Evolutionary conservation across 257 asterid genomes (phyloP).

Genomic region (Lantana camara): DNA sequence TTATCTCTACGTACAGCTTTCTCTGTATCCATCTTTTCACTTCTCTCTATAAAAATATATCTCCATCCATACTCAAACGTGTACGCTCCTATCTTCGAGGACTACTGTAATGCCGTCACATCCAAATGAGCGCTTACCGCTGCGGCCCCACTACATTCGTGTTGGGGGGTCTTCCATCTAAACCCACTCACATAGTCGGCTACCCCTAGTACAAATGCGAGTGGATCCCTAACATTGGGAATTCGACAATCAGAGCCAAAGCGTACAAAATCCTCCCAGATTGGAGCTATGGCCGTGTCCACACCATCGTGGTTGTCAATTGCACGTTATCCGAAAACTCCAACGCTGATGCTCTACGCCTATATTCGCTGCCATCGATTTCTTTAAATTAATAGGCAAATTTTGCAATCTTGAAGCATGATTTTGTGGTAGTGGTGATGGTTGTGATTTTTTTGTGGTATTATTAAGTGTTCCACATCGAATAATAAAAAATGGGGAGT

Average conservation of each 20-base stretch:
- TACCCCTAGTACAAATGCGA: slow-evolving; percentile 78
- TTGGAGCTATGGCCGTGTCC: slow-evolving; percentile 86
- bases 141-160: slow-evolving; percentile 79
- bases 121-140: slow-evolving; percentile 90
- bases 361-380: too few species aligned
- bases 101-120: slow-evolving; percentile 78
- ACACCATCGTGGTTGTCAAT: slow-evolving; percentile 66
- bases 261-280: slow-evolving; percentile 63
- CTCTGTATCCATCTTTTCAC: too few species aligned
- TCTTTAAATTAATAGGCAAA: too few species aligned
- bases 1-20: too few species aligned
- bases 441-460: too few species aligned
- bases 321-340: slow-evolving; percentile 55
- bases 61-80: too few species aligned
- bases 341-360: slow-evolving; percentile 47
- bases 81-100: slow-evolving; percentile 60
- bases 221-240: slow-evolving; percentile 64
- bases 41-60: too few species aligned
- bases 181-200: slow-evolving; percentile 76
- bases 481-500: too few species aligned
- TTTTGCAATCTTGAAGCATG: too few species aligned
- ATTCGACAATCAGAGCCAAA: slow-evolving; percentile 39
- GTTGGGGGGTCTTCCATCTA: slow-evolving; percentile 76
- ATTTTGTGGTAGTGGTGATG: too few species aligned
- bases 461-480: too few species aligned